Evolutionary conservation across 176 grass and related monocot species (phyloP), one percentile per base, ranked within the genome.

Genomic region (Carex kokanica): DNA sequence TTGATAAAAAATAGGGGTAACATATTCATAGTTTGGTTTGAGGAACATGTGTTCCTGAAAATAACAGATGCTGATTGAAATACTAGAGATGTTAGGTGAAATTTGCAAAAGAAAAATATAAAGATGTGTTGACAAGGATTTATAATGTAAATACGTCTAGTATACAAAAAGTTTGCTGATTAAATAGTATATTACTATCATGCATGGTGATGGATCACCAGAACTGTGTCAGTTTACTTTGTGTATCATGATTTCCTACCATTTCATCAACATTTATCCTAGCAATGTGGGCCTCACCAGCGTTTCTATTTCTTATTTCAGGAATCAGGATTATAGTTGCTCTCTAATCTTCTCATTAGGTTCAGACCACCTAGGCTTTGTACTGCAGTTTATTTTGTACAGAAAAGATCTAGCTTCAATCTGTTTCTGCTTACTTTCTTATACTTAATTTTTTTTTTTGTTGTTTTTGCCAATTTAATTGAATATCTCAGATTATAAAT

Each of bases 381-480:
- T 82, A 64, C 24, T 82, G 38, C 80, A 82, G 60, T 52, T 77
- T 67, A 82, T 82, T 29, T 64, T 82, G 80, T 82, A 82, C 61
- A 82, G 78, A 61, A 59, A 38, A 82, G 31, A 45, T 63, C 52
- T 82, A 64, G n/a, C 21, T 13, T 60, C 13, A 27, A 8, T n/a
- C 38, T 66, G 8, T 67, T 61, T 43, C 78, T 81, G 57, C 8
- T 43, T 78, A 61, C 15, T 66, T 51, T 18, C 58, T 80, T 62
- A 60, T 61, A 60, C 25, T 71, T 71, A 8, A 16, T 79, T 31
- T 60, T 80, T 62, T 62, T 63, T 79, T 31, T 60, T 80, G 41
- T 43, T 41, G 59, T 16, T 5, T 14, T 66, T 64, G 23, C 41
- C 60, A 63, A 67, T 82, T 82, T 51, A 18, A 52, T 82, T 82